A percentile compares a stretch with the other conserved stretches of the same genome.
Conservation (phyloP, 257 asterid genomes). For the Fraxinus excelsior region DNA sequence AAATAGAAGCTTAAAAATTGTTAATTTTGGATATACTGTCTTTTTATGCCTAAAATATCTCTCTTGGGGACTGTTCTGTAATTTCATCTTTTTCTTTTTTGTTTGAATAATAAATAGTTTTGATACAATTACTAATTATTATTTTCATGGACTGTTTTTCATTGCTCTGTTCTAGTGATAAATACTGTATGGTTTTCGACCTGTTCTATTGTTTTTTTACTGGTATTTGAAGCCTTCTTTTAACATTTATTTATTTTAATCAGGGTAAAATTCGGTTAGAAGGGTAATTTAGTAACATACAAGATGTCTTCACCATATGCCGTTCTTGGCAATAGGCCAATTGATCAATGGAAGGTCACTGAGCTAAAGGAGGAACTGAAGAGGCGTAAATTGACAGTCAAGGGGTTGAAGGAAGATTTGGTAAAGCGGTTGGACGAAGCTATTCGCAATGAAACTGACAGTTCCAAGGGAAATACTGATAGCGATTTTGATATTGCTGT, state of each 20-base stretch:
- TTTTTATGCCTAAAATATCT: not conserved
- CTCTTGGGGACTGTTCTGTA: not conserved
- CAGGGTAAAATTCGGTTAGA: constrained; percentile 37
- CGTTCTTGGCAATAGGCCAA: constrained; percentile 57
- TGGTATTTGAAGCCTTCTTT: not conserved
- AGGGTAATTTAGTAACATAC: constrained; percentile 25
- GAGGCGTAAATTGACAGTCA: constrained; percentile 64
- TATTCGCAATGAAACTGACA: constrained; percentile 52
- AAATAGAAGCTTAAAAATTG: not conserved
- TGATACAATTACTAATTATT: not conserved
- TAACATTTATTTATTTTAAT: constrained; percentile 6
- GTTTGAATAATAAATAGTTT: not conserved
- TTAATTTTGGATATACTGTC: not conserved
- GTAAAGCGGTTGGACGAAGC: constrained; percentile 80
- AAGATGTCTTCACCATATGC: constrained; percentile 80
- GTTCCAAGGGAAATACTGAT: constrained; percentile 28
- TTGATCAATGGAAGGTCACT: constrained; percentile 93
- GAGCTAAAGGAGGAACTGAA: constrained; percentile 93
- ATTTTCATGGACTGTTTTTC: not conserved
- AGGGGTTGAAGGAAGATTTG: constrained; percentile 83
- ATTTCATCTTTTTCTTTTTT: not conserved
- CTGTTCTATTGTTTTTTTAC: not conserved
- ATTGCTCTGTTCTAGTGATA: not conserved
- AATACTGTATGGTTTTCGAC: not conserved
- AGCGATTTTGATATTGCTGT: constrained; percentile 25